phyloP scores from a whole-genome alignment of 2,329 filamentous ascomycete species.

The Alternaria solani region DNA sequence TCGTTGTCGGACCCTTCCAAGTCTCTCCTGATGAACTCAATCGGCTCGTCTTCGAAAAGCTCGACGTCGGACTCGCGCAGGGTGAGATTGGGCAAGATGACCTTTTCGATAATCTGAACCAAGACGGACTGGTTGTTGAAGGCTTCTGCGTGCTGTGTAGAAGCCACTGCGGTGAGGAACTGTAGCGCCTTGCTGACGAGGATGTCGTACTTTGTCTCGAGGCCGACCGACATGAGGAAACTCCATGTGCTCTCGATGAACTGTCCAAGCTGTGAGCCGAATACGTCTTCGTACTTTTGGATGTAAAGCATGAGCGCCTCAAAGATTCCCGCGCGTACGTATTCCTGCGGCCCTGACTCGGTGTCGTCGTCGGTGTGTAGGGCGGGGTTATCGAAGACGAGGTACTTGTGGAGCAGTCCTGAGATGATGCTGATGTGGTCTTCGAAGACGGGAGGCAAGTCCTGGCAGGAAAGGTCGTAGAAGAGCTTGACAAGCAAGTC shows the following conservation, averaged over 20 bases:
- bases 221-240: slow-evolving; percentile 83
- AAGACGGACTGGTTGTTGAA: slow-evolving; percentile 86
- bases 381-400: slow-evolving; percentile 85
- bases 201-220: slow-evolving; percentile 91
- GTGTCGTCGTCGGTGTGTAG: slow-evolving; percentile 87
- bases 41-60: slow-evolving; percentile 97
- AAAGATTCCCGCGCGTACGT: slow-evolving; percentile 91
- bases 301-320: slow-evolving; percentile 89
- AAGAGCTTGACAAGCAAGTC: slow-evolving; percentile 91
- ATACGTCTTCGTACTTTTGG: slow-evolving; percentile 94
- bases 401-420: slow-evolving; percentile 86
- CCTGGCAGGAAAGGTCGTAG: slow-evolving; percentile 96
- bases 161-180: slow-evolving; percentile 89
- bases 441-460: slow-evolving; percentile 93
- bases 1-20: slow-evolving; percentile 96
- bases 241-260: slow-evolving; percentile 94
- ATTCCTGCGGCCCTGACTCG: slow-evolving; percentile 84
- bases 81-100: slow-evolving; percentile 90
- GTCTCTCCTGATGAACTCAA: slow-evolving; percentile 95
- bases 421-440: slow-evolving; percentile 82
- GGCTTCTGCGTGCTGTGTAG: slow-evolving; percentile 76
- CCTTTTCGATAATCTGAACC: slow-evolving; percentile 91
- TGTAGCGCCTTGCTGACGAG: slow-evolving; percentile 94
- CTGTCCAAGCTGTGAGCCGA: slow-evolving; percentile 77
- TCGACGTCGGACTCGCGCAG: slow-evolving; percentile 93